phyloP scores from a whole-genome alignment of 2,329 filamentous ascomycete genomes.

The Cytospora mali region DNA sequence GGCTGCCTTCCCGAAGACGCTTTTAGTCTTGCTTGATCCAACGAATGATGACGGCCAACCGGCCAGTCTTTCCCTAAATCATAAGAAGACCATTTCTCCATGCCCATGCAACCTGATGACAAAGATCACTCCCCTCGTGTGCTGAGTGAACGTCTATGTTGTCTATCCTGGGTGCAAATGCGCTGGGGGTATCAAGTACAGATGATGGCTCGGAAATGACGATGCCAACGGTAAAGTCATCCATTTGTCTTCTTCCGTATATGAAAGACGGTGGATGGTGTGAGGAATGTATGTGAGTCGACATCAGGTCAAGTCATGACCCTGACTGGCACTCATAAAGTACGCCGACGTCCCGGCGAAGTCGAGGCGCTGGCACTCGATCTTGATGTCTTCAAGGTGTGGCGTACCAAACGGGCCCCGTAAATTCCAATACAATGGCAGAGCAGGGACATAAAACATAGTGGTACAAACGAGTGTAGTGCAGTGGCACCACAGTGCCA shows the following conservation, averaged over 20 bases:
- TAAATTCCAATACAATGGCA: neutral
- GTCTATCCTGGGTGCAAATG: constrained; percentile 1
- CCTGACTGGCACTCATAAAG: neutral
- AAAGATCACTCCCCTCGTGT: neutral
- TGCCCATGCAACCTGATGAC: neutral
- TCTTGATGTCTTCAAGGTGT: neutral
- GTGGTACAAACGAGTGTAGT: neutral
- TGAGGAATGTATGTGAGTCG: neutral
- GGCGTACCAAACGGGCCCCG: neutral
- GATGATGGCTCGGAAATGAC: neutral
- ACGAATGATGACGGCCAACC: neutral
- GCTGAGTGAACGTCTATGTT: neutral
- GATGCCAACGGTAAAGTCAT: neutral
- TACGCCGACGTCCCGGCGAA: neutral
- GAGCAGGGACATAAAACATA: too few relatives aligned
- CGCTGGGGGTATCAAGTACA: neutral
- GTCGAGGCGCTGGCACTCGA: neutral
- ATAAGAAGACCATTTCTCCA: neutral
- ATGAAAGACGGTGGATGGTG: neutral
- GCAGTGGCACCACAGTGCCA: neutral
- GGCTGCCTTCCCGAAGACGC: too few relatives aligned
- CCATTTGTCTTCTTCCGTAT: neutral
- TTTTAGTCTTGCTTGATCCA: neutral
- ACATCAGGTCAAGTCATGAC: neutral
- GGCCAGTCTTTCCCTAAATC: neutral